Evolutionary conservation across 2,329 filamentous ascomycete species (phyloP).

Genomic region (Penicillium sp.): DNA sequence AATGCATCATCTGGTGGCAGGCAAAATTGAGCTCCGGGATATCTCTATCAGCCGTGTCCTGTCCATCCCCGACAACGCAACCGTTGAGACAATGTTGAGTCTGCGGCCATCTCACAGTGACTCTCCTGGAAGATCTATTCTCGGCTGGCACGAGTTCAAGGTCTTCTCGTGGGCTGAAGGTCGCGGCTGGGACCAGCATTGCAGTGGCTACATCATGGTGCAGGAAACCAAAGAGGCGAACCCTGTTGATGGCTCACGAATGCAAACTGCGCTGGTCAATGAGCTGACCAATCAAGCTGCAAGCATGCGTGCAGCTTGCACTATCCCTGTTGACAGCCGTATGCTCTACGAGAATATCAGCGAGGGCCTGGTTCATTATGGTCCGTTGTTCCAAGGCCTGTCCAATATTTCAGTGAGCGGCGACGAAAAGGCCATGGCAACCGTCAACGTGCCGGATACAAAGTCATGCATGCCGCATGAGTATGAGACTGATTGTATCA

Average conservation of each 20-base stretch:
- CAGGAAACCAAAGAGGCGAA: constrained; percentile 17
- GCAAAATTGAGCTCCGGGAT: constrained; percentile 18
- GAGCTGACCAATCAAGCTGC: not conserved
- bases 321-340: constrained; percentile 5
- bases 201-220: constrained; percentile 19
- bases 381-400: constrained; percentile 14
- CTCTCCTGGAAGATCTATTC: constrained; percentile 14
- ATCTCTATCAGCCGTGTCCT: constrained; percentile 20
- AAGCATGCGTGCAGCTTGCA: constrained; percentile 9
- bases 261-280: not conserved
- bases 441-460: constrained; percentile 13
- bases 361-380: constrained; percentile 15
- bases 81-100: constrained; percentile 20
- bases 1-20: constrained; percentile 15
- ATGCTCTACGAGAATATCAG: constrained; percentile 14
- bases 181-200: constrained; percentile 22
- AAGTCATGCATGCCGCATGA: constrained; percentile 13
- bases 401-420: constrained; percentile 7
- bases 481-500: constrained; percentile 11
- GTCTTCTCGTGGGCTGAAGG: constrained; percentile 22
- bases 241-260: constrained; percentile 13
- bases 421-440: constrained; percentile 9
- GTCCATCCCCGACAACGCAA: constrained; percentile 14
- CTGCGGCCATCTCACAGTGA: constrained; percentile 12
- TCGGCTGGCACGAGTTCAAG: constrained; percentile 24